Percentiles rank a stretch among this genome's conserved stretches.
Conservation (phyloP, 2,329 filamentous ascomycete species). For the Ophiostoma sp. region DNA sequence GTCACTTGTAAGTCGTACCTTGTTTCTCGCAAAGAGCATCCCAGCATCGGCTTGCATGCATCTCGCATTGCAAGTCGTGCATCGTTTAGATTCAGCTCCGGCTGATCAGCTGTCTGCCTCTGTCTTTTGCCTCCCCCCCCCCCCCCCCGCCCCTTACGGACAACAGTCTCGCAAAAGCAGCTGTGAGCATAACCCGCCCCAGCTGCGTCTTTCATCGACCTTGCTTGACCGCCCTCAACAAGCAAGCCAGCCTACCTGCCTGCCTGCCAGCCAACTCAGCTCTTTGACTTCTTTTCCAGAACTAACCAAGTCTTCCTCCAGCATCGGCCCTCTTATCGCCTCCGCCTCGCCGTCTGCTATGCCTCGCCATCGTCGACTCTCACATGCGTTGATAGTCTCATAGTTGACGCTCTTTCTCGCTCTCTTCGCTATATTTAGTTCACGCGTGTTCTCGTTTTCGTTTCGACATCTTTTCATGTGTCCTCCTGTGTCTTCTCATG, state of each 20-base stretch:
- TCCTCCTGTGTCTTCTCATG: too few relatives aligned
- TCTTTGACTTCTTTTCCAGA: too few relatives aligned
- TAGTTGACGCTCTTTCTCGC: neutral
- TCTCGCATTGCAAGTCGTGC: neutral
- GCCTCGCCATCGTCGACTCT: neutral
- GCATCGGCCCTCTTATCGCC: neutral
- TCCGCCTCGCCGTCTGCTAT: neutral
- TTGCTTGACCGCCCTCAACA: neutral
- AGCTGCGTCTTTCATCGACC: neutral
- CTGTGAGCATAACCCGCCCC: neutral
- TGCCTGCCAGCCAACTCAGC: too few relatives aligned
- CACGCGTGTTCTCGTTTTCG: neutral
- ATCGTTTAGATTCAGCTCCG: neutral
- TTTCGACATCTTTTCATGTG: neutral
- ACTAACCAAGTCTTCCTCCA: neutral
- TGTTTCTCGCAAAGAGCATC: neutral
- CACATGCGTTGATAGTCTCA: neutral
- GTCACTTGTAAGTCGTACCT: neutral
- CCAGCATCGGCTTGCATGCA: neutral
- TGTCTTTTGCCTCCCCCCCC: neutral
- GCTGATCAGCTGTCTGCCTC: conserved; percentile 2
- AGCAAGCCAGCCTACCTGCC: too few relatives aligned
- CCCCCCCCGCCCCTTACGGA: neutral
- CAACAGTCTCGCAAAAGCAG: conserved; percentile 1
- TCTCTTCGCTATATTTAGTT: neutral